Evolutionary conservation across 805 yeast genomes (phyloP).

Genomic region (Kodamaea kaohsiungensis): DNA sequence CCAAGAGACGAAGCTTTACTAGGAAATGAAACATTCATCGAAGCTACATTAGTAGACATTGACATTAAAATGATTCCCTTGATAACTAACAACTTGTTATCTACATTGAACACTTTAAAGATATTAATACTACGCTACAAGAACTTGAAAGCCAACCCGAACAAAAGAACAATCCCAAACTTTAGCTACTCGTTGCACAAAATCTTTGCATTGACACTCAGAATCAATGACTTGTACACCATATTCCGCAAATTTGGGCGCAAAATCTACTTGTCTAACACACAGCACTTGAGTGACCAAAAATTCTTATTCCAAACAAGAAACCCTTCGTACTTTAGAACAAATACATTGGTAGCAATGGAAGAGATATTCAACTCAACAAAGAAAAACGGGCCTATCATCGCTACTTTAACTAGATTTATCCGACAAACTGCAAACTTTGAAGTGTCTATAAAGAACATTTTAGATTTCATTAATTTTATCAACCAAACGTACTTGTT

Average conservation of each 20-base stretch:
- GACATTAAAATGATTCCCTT: slow-evolving; percentile 35
- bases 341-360: slow-evolving; percentile 25
- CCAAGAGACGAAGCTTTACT: slow-evolving; percentile 17
- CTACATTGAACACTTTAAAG: slow-evolving; percentile 27
- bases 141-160: slow-evolving; percentile 17
- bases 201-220: slow-evolving; percentile 44
- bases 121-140: slow-evolving; percentile 18
- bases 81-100: slow-evolving; percentile 27
- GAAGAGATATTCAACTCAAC: slow-evolving; percentile 44
- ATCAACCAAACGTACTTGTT: slow-evolving; percentile 38
- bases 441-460: slow-evolving; percentile 35
- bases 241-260: slow-evolving; percentile 49
- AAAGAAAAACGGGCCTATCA: slow-evolving; percentile 49
- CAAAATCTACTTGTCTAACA: slow-evolving; percentile 46
- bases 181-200: slow-evolving; percentile 48
- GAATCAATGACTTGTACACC: slow-evolving; percentile 52
- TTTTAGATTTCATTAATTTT: slow-evolving; percentile 43
- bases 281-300: slow-evolving; percentile 43
- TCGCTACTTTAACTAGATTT: slow-evolving; percentile 49
- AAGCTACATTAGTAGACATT: slow-evolving; percentile 37
- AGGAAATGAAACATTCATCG: slow-evolving; percentile 19
- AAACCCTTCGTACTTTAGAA: slow-evolving; percentile 32
- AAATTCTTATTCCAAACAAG: slow-evolving; percentile 31
- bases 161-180: slow-evolving; percentile 23
- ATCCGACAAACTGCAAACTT: slow-evolving; percentile 41